A percentile compares a stretch with the other conserved stretches of the same genome.
Evolutionary conservation across 2,329 filamentous ascomycete species (phyloP).

Genomic region (Exophiala alcalophila): DNA sequence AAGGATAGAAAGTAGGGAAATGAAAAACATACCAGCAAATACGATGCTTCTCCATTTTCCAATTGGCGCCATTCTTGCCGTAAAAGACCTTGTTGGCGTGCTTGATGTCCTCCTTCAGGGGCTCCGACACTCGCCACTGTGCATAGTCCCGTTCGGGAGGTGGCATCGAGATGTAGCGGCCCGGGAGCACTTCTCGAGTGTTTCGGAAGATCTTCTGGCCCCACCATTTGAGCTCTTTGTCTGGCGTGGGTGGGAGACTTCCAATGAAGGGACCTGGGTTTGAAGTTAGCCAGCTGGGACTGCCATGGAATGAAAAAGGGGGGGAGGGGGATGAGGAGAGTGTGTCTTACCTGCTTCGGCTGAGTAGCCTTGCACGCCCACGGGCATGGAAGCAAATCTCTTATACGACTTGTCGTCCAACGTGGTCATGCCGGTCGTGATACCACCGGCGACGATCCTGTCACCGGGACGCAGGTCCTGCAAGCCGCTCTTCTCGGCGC

Average conservation of each 20-base stretch:
- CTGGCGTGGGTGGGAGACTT: slow-evolving; percentile 53
- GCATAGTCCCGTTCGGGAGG: slow-evolving; percentile 56
- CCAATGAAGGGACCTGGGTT: slow-evolving; percentile 55
- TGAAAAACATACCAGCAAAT: slow-evolving; percentile 60
- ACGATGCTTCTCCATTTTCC: slow-evolving; percentile 61
- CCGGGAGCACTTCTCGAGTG: slow-evolving; percentile 52
- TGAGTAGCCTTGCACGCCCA: slow-evolving; percentile 47
- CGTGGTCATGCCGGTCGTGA: slow-evolving; percentile 48
- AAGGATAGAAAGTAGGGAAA: slow-evolving; percentile 3
- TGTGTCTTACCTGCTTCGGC: slow-evolving; percentile 33
- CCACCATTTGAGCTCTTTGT: slow-evolving; percentile 54
- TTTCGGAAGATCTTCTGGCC: slow-evolving; percentile 60
- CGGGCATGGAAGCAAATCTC: slow-evolving; percentile 43
- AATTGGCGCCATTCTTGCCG: slow-evolving; percentile 53
- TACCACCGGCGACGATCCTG: slow-evolving; percentile 48
- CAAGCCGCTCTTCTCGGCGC: slow-evolving; percentile 38
- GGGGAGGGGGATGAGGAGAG: no score
- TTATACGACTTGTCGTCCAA: slow-evolving; percentile 40
- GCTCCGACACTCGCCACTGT: slow-evolving; percentile 59
- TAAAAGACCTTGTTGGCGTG: slow-evolving; percentile 59
- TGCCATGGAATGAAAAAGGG: no score
- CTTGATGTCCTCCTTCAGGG: slow-evolving; percentile 58
- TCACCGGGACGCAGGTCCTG: slow-evolving; percentile 51
- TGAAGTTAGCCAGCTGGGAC: no score
- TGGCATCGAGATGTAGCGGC: slow-evolving; percentile 56